Evolutionary conservation across 2,329 filamentous ascomycete genomes (phyloP), one percentile per base, ranked within the genome.

Genomic region (Fusarium citri): DNA sequence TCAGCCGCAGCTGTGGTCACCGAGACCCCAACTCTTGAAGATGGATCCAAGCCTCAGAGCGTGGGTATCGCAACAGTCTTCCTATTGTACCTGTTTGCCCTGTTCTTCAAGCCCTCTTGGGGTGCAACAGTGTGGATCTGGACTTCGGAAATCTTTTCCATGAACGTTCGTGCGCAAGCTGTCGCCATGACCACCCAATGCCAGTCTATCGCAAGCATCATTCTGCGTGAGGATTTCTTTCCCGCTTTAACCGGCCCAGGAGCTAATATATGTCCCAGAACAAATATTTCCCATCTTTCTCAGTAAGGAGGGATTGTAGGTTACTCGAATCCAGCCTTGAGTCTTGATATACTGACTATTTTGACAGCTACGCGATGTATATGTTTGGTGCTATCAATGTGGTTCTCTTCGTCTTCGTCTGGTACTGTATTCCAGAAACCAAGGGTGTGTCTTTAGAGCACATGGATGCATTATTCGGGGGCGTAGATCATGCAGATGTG

Each of bases 41-140:
- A 81, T 54, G 86, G 85, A 5, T 81, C 81, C 9, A 91, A 91
- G 76, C 79, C 83, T 3, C 76, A 86, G 41, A 78, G 72, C 2
- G 89, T 91, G 5, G 89, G 88, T 23, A 90, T 91, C 63, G 81
- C 86, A 14, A 91, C 91, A 54, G 88, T 91, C 1, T 90, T 91
- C 79, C 77, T 91, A 60, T 79, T 91, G 49, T 91, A 91, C 82
- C 77, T 90, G 4, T 90, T 90, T 64, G 87, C 64, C n/a, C 83
- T 88, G 76, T 89, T 89, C 80, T 88, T 91, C 79, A 92, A 91
- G 74, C 89, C 89, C 2, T 89, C 87, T 0, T 91, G 89, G 88
- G 89, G 89, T 40, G 89, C 89, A 2, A 91, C 89, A 1, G 86
- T 87, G 7, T 92, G 89, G 89, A 91, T 91, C 74, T 91, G 87